A percentile compares a stretch with the other conserved stretches of the same genome.
Evolutionary conservation across 495 filamentous ascomycete genomes (phyloP).

Genomic region (Penicillium egyptiacum): DNA sequence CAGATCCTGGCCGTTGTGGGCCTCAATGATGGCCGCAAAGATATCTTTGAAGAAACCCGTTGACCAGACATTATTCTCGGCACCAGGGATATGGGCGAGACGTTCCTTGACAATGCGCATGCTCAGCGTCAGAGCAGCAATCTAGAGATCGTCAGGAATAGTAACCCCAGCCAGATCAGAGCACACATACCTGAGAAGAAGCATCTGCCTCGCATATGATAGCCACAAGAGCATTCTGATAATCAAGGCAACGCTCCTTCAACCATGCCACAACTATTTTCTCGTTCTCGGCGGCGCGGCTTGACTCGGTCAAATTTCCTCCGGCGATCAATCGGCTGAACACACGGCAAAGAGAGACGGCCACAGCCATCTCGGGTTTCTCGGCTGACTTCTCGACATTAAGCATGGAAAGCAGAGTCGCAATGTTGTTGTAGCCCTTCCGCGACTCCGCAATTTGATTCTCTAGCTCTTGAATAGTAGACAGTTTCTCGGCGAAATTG

Average conservation of each 20-base stretch:
- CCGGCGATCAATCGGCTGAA: constrained; percentile 78
- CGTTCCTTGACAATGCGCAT: constrained; percentile 85
- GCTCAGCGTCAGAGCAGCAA: constrained; percentile 68
- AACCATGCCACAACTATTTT: constrained; percentile 76
- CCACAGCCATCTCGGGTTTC: constrained; percentile 57
- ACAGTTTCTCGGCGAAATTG: constrained; percentile 49
- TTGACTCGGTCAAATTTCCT: constrained; percentile 66
- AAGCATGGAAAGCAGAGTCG: constrained; percentile 63
- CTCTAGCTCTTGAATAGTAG: constrained; percentile 68
- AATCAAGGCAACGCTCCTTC: constrained; percentile 68
- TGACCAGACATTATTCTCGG: constrained; percentile 64
- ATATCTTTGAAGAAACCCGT: constrained; percentile 67
- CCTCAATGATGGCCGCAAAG: constrained; percentile 60
- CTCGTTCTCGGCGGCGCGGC: constrained; percentile 67
- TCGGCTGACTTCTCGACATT: constrained; percentile 46
- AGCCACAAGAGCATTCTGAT: constrained; percentile 54
- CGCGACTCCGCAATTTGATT: constrained; percentile 76
- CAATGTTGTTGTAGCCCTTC: constrained; percentile 91
- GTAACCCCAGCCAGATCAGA: constrained; percentile 7
- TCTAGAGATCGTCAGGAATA: constrained; percentile 35
- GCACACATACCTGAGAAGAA: constrained; percentile 39
- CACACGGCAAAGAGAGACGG: constrained; percentile 83
- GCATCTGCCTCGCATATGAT: constrained; percentile 55
- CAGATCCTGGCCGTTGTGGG: constrained; percentile 52
- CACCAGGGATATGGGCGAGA: constrained; percentile 57